These are phyloP conservation scores for Wallemia hederae DNA, from an alignment of 1,284 basidiomycete species.

Conservation along the genomic window DNA sequence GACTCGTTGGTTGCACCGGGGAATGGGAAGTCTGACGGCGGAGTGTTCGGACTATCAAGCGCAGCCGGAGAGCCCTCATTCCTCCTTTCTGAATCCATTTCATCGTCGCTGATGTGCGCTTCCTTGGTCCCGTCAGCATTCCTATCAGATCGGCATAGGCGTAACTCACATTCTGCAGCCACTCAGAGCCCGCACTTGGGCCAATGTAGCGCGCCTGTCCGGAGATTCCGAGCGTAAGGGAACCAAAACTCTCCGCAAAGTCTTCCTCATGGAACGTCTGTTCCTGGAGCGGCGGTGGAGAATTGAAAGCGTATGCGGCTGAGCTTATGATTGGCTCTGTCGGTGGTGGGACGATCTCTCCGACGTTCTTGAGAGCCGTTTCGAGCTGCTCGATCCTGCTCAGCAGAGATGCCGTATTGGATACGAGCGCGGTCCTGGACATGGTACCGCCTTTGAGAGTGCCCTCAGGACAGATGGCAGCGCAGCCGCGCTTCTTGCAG, in stretches of 20 bases:
- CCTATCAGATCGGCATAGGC: not conserved
- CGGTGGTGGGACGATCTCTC: slow-evolving; percentile 5
- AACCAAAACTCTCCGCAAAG: slow-evolving; percentile 16
- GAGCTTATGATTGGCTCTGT: slow-evolving; percentile 6
- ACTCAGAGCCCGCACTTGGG: slow-evolving; percentile 22
- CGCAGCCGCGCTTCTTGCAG: slow-evolving; percentile 25
- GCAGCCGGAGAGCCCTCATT: not conserved
- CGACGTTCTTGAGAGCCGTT: not conserved
- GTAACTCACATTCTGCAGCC: slow-evolving; percentile 16
- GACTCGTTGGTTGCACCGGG: not conserved
- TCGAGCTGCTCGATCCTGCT: slow-evolving; percentile 8
- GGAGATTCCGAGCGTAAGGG: slow-evolving; percentile 20
- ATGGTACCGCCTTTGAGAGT: slow-evolving; percentile 4
- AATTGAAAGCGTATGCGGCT: slow-evolving; percentile 1
- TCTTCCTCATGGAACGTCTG: slow-evolving; percentile 13
- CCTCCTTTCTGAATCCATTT: not conserved
- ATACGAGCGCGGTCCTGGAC: slow-evolving; percentile 24
- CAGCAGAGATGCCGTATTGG: slow-evolving; percentile 25
- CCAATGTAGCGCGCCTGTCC: slow-evolving; percentile 24
- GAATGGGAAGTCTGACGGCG: not conserved
- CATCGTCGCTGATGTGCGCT: not conserved
- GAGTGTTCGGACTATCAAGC: not conserved
- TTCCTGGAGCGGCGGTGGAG: slow-evolving; percentile 7
- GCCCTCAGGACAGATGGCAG: slow-evolving; percentile 26
- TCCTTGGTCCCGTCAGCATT: not conserved